These are phyloP conservation scores for Boletus reticulatus DNA, from an alignment of 768 basidiomycete species.

Conservation along the genomic window DNA sequence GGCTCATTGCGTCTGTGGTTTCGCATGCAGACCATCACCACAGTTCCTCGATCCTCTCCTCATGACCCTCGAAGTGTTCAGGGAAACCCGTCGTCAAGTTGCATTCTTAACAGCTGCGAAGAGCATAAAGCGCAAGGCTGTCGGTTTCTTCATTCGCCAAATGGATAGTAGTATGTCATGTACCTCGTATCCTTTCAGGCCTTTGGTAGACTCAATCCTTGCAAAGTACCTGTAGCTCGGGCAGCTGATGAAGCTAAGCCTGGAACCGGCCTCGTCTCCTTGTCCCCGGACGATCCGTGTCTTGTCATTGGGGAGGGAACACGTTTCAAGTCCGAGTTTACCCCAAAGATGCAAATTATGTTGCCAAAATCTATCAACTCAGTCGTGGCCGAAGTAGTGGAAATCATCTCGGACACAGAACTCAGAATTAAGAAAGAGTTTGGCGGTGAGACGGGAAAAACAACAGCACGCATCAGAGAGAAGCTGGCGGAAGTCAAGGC, in stretches of 20 bases:
- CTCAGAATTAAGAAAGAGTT: conserved; percentile 86
- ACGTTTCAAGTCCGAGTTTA: conserved; percentile 68
- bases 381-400: conserved; percentile 76
- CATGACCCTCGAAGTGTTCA: conserved; percentile 79
- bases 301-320: conserved; percentile 84
- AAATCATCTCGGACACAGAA: conserved; percentile 87
- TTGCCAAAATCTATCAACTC: conserved; percentile 80
- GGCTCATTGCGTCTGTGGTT: conserved; percentile 15
- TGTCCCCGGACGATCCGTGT: conserved; percentile 76
- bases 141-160: conserved; percentile 78
- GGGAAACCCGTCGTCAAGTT: conserved; percentile 78
- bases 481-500: conserved; percentile 57
- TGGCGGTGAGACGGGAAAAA: conserved; percentile 75
- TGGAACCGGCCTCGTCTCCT: conserved; percentile 67
- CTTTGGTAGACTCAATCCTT: conserved; percentile 8
- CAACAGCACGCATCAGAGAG: conserved; percentile 64
- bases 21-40: conserved; percentile 12
- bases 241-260: conserved; percentile 83
- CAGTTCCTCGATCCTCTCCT: conserved; percentile 94
- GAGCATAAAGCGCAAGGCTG: conserved; percentile 74
- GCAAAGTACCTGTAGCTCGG: conserved; percentile 85
- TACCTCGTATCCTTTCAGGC: conserved; percentile 1
- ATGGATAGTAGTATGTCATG: conserved; percentile 88
- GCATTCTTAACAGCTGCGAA: conserved; percentile 88
- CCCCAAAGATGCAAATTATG: conserved; percentile 80